Evolutionary conservation across 495 filamentous ascomycete genomes (phyloP), one percentile per base, ranked within the genome.

Genomic region (Friedmanniomyces endolithicus): DNA sequence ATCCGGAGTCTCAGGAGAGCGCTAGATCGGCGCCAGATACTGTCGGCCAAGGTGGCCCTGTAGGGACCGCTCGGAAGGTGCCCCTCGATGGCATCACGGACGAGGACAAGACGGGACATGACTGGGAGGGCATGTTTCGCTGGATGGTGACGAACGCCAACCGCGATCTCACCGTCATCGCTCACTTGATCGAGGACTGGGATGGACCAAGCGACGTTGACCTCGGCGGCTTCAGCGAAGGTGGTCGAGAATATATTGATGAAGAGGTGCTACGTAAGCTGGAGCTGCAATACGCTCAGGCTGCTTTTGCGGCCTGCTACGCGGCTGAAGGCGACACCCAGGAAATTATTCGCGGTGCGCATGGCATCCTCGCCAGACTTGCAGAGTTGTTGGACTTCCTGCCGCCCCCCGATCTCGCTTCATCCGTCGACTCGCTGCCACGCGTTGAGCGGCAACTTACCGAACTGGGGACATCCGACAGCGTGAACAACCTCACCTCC

Each of bases 141-240:
- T 95, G 89, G 89, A 71, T 95, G n/a, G 72, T 88, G 7, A 74
- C 76, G 6, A 80, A 75, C 27, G 81, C 72, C 9, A 20, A 39
- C 70, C 70, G 64, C 37, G 52, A 68, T 50, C 65, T 72, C 41
- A 49, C 57, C 2, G 20, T 66, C 6, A 80, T 80, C 27, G 77
- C 84, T 2, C 72, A 69, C 48, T 82, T 79, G 11, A 74, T 89
- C 56, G 72, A 76, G 45, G 77, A 85, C 50, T 96, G 89, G 89
- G 78, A 83, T 62, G 89, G 89, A 0, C 88, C 89, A 2, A 71
- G 71, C 46, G 88, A 94, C 70, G 74, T 87, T 22, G 89, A 94
- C 61, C 64, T 89, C 40, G 88, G 83, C 17, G 85, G 82, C 8
- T 88, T 82, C 68, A 78, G 71, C 11, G 69, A 75, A 0, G 69